Percentiles rank a stretch among this genome's conserved stretches.
phyloP scores from a whole-genome alignment of 208 protist species.

The Crithidia thermophila region DNA sequence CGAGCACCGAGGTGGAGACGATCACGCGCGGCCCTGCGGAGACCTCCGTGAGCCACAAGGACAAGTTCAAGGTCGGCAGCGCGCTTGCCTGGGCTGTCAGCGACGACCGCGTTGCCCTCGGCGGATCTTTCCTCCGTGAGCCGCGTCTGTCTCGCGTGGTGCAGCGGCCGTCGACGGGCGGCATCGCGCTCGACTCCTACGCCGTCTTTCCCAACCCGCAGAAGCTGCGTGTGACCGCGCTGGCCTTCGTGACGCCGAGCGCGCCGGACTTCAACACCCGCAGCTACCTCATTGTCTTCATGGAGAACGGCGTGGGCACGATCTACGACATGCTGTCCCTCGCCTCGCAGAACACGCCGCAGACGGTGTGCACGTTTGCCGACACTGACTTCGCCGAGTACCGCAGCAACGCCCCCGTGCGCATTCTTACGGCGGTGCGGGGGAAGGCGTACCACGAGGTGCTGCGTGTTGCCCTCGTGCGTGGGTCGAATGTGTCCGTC shows the following conservation, averaged over 20 bases:
- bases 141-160: conserved; percentile 53
- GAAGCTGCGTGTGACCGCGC: conserved; percentile 50
- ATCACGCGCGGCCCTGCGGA: conserved; percentile 37
- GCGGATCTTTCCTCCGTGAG: conserved; percentile 77
- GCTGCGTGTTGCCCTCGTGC: conserved; percentile 51
- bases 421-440: conserved; percentile 48
- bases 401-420: conserved; percentile 39
- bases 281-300: conserved; percentile 62
- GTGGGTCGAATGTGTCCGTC: conserved; percentile 49
- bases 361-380: conserved; percentile 49
- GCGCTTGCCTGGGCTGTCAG: conserved; percentile 61
- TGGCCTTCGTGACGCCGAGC: conserved; percentile 50
- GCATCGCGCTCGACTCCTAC: conserved; percentile 19
- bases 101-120: conserved; percentile 53
- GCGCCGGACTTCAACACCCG: conserved; percentile 72
- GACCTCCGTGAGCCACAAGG: conserved; percentile 38
- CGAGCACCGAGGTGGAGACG: conserved; percentile 67
- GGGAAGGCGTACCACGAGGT: conserved; percentile 72
- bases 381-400: conserved; percentile 64
- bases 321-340: conserved; percentile 58
- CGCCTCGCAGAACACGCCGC: conserved; percentile 30
- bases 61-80: conserved; percentile 79
- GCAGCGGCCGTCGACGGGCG: conserved; percentile 23
- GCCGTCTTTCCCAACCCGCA: conserved; percentile 44
- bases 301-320: conserved; percentile 55